Evolutionary conservation across 129 eudicot genomes (phyloP), one percentile per base, ranked within the genome.

Genomic region (Dittrichia graveolens): DNA sequence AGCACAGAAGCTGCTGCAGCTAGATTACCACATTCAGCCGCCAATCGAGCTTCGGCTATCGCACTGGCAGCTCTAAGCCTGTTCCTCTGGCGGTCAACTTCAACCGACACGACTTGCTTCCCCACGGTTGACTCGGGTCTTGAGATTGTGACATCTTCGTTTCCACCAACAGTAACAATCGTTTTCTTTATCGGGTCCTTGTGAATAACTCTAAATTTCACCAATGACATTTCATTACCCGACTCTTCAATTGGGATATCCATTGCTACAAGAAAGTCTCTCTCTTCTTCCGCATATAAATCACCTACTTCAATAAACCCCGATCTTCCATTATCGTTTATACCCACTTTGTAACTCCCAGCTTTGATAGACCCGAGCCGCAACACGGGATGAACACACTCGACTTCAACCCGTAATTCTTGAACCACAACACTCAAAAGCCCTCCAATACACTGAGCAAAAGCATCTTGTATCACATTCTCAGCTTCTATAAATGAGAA

Each of bases 371-470:
- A 85, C 18, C 62, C 60, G 3, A 93, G 80, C 45, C 16, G 72
- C 75, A 87, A 55, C 24, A 16, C 59, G 2, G 96, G 92, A 43
- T 86, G 78, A 34, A 79, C 38, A 72, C 92, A 87, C 44, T 89
- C 96, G 8, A 93, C 80, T 57, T 69, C 77, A n/a, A 93, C 85
- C n/a, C 58, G 77, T 40, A 89, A 60, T 55, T 89, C 92, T 77
- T 93, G 98, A 11, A 86, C 87, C 35, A 89, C 92, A 4, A 93
- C 96, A 60, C 98, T 93, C 48, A 92, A 69, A 59, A 92, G 88
- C 69, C 98, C 98, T 3, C 98, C 98, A 50, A 91, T 91, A 83
- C 97, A 92, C 83, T 89, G 96, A 43, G 97, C 97, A 82, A 92
- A 92, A 69, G 98, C 98, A 74, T 93, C 98, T 75, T 93, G 98